A percentile compares a stretch with the other conserved stretches of the same genome.
These are phyloP conservation scores for Tylopilus sp. DNA, from an alignment of 768 basidiomycete species.

Conservation along the genomic window DNA sequence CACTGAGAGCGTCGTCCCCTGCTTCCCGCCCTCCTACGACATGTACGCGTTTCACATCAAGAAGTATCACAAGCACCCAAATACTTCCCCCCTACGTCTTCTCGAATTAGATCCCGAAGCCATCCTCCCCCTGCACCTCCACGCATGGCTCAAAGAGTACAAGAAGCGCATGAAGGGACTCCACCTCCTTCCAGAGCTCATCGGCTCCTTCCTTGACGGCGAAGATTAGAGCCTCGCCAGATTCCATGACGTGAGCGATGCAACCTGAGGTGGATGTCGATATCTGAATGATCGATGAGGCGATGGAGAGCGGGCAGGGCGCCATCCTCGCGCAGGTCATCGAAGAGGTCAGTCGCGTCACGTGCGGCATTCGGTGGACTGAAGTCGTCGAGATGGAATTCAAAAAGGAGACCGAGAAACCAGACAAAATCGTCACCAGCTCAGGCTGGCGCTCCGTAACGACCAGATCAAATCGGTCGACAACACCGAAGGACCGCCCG, in stretches of 20 bases:
- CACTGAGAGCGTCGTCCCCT: constrained; percentile 81
- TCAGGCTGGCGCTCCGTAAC: no score
- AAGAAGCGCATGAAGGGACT: constrained; percentile 99
- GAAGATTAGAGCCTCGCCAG: constrained; percentile 92
- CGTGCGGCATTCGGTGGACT: constrained; percentile 91
- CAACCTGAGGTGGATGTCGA: no score
- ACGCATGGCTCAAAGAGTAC: constrained; percentile 96
- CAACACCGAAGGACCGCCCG: no score
- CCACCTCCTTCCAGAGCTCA: constrained; percentile 70
- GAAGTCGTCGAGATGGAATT: constrained; percentile 73
- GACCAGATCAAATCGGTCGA: no score
- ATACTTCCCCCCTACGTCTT: constrained; percentile 67
- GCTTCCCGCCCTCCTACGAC: constrained; percentile 91
- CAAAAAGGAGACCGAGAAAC: no score
- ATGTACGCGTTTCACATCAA: constrained; percentile 79
- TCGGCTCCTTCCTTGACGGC: constrained; percentile 88
- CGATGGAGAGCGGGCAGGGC: no score
- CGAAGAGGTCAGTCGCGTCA: constrained; percentile 88
- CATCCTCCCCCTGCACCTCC: constrained; percentile 75
- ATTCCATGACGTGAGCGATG: no score
- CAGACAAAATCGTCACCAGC: constrained; percentile 85
- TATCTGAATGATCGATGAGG: no score
- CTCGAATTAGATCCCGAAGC: constrained; percentile 79
- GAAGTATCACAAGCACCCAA: constrained; percentile 74
- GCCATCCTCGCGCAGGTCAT: no score